Evolutionary conservation across 805 yeast species (phyloP).

Genomic region (Candida ascalaphidarum): DNA sequence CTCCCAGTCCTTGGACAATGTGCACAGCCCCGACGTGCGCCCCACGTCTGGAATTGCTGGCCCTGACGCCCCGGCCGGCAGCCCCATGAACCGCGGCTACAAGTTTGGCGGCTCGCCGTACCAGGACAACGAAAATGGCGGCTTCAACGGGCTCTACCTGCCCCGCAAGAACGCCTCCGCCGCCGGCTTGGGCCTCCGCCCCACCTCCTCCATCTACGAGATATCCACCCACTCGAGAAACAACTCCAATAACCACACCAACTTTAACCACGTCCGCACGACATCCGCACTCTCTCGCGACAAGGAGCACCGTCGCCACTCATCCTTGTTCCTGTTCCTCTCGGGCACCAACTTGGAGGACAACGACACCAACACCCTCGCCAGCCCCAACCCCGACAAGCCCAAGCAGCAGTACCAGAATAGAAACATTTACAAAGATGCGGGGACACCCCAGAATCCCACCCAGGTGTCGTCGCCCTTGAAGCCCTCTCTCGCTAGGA

Average conservation of each 20-base stretch:
- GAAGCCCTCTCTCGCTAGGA: conserved; percentile 12
- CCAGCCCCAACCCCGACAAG: too few species aligned
- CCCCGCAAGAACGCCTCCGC: conserved; percentile 16
- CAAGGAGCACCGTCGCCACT: conserved; percentile 45
- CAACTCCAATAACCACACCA: conserved; percentile 7
- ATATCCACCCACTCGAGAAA: conserved; percentile 30
- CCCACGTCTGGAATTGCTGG: too few species aligned
- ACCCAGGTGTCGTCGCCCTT: conserved; percentile 15
- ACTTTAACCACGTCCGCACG: conserved; percentile 17
- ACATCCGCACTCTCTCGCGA: conserved; percentile 18
- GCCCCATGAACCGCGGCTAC: conserved; percentile 18
- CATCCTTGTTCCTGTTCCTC: conserved; percentile 50
- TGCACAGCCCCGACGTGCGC: conserved; percentile 12
- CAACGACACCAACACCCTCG: neutral
- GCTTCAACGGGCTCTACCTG: conserved; percentile 7
- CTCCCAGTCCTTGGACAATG: conserved; percentile 44
- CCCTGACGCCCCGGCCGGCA: conserved; percentile 53
- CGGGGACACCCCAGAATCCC: too few species aligned
- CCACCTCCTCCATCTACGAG: conserved; percentile 46
- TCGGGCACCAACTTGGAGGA: conserved; percentile 19
- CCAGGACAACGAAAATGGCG: conserved; percentile 1
- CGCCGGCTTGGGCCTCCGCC: conserved; percentile 21
- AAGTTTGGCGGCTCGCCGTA: conserved; percentile 23
- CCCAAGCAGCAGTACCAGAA: conserved; percentile 1
- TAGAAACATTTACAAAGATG: conserved; percentile 3